These are phyloP conservation scores for Penicillium digitatum DNA, from an alignment of 2,329 filamentous ascomycete species.

Conservation along the genomic window DNA sequence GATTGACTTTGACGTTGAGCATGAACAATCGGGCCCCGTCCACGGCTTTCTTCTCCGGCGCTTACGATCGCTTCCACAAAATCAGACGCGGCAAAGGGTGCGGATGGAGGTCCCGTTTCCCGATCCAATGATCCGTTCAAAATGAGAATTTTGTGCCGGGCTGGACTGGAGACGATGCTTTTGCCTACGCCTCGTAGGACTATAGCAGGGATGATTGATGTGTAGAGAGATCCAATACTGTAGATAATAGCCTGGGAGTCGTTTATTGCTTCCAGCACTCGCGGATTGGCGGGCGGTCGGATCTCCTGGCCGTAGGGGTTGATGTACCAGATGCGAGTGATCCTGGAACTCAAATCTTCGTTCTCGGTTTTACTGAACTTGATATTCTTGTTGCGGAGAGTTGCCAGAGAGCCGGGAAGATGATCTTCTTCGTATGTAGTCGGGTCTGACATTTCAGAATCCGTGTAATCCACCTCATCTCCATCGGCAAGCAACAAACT, in stretches of 20 bases:
- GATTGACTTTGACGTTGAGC: constrained; percentile 1
- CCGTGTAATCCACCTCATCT: constrained; percentile 31
- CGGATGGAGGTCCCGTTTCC: constrained; percentile 69
- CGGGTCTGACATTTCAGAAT: constrained; percentile 32
- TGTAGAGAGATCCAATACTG: constrained; percentile 91
- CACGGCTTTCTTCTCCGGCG: constrained; percentile 67
- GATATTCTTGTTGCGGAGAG: constrained; percentile 75
- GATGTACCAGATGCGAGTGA: constrained; percentile 90
- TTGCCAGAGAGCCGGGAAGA: constrained; percentile 65
- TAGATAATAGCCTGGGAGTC: constrained; percentile 71
- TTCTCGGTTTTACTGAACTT: constrained; percentile 75
- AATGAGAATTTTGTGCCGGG: constrained; percentile 71
- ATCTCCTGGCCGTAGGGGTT: constrained; percentile 99
- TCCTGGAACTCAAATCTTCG: constrained; percentile 72
- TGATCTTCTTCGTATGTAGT: constrained; percentile 46
- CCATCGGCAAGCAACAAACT: constrained; percentile 38
- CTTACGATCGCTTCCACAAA: constrained; percentile 77
- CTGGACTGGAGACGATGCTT: constrained; percentile 52
- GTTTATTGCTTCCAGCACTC: constrained; percentile 66
- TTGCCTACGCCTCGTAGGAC: constrained; percentile 72
- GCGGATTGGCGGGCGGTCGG: constrained; percentile 73
- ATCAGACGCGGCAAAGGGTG: constrained; percentile 69
- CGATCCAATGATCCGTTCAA: constrained; percentile 80
- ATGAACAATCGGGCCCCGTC: constrained; percentile 29
- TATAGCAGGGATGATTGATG: constrained; percentile 77